A percentile compares a stretch with the other conserved stretches of the same genome.
These are phyloP conservation scores for Phytophthora macrochlamydospora DNA, from an alignment of 352 stramenopile genomes.

Conservation along the genomic window DNA sequence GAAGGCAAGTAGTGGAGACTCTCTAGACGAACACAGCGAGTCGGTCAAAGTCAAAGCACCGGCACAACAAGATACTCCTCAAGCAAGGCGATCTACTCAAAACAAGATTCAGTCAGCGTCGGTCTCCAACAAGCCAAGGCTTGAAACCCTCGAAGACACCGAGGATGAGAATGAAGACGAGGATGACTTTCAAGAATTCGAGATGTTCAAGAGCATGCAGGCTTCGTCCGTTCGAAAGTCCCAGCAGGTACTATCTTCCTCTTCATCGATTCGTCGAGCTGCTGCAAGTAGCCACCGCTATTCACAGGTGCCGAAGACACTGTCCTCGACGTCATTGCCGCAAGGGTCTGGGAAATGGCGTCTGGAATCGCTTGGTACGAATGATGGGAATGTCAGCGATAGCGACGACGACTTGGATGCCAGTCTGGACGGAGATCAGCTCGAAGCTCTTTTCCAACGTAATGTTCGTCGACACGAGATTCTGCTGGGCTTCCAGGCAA, in stretches of 20 bases:
- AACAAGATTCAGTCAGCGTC: background rate
- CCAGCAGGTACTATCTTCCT: background rate
- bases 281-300: constrained; percentile 29
- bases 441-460: constrained; percentile 65
- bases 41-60: constrained; percentile 6
- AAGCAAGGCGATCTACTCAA: background rate
- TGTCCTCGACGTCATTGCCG: background rate
- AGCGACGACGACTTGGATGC: constrained; percentile 36
- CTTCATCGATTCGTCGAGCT: constrained; percentile 2
- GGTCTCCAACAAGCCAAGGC: background rate
- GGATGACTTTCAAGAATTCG: constrained; percentile 46
- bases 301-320: constrained; percentile 12
- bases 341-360: constrained; percentile 17
- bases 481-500: constrained; percentile 50
- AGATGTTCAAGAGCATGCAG: constrained; percentile 19
- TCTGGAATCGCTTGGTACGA: constrained; percentile 16
- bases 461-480: constrained; percentile 71
- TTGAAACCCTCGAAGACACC: background rate
- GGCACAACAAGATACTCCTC: too few species aligned
- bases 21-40: constrained; percentile 14
- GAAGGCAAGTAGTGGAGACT: background rate
- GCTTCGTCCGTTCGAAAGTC: constrained; percentile 12
- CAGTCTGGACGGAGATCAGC: constrained; percentile 49
- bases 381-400: constrained; percentile 4
- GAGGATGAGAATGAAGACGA: constrained; percentile 14